Evolutionary conservation across 106 monocot genomes (phyloP).

Genomic region (Allium fistulosum): DNA sequence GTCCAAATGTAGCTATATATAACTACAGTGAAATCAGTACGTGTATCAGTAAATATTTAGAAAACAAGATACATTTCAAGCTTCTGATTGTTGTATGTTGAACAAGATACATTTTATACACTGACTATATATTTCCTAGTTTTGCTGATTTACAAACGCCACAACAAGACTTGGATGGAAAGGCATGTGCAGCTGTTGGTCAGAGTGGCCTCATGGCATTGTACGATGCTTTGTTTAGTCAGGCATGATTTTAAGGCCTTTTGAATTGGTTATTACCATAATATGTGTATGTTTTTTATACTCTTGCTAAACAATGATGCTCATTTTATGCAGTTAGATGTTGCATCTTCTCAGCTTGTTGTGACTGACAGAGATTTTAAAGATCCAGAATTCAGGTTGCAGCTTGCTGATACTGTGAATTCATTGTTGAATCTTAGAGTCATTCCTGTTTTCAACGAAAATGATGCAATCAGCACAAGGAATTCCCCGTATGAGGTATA

Average conservation of each 20-base stretch:
- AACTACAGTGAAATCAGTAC: too few species aligned
- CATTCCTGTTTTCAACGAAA: conserved; percentile 91
- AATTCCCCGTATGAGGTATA: conserved; percentile 92
- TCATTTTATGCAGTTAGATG: conserved; percentile 68
- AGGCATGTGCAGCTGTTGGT: conserved; percentile 70
- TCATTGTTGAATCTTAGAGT: conserved; percentile 63
- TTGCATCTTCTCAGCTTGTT: conserved; percentile 78
- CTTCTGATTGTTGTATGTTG: too few species aligned
- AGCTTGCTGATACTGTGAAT: conserved; percentile 77
- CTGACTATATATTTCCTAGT: conserved; percentile 19
- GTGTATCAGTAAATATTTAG: too few species aligned
- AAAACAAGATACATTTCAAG: too few species aligned
- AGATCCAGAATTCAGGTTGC: conserved; percentile 62
- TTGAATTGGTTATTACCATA: background rate
- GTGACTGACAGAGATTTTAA: conserved; percentile 94
- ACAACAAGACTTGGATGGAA: conserved; percentile 58
- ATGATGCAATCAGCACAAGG: conserved; percentile 95
- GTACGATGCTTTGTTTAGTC: conserved; percentile 56
- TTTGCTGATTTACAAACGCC: conserved; percentile 77
- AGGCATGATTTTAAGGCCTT: conserved; percentile 6
- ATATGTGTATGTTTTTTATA: background rate
- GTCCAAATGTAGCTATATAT: too few species aligned
- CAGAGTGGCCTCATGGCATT: conserved; percentile 76
- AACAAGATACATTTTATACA: too few species aligned
- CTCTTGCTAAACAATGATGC: background rate